Conservation (phyloP, 352 stramenopile genomes). For the Phytophthora vignae region DNA sequence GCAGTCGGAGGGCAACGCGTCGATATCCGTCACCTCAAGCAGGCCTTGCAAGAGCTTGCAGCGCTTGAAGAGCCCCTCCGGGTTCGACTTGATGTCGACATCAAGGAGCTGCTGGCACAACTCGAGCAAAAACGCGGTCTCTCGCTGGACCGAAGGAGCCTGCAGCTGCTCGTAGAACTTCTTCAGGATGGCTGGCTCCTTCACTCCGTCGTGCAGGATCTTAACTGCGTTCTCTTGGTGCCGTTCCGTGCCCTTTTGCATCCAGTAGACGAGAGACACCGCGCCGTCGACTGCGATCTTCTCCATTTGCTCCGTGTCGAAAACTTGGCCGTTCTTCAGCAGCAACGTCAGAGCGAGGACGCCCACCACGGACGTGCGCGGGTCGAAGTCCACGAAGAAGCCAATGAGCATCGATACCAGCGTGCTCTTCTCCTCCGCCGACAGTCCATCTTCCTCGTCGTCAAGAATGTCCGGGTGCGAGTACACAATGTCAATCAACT, state of each 20-base stretch:
- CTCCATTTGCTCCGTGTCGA: conserved; percentile 74
- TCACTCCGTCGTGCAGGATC: conserved; percentile 77
- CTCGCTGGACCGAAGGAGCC: conserved; percentile 51
- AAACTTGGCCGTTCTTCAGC: conserved; percentile 62
- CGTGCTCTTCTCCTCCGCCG: conserved; percentile 57
- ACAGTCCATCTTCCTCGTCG: conserved; percentile 58
- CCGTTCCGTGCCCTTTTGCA: conserved; percentile 84
- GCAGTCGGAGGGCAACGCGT: conserved; percentile 54
- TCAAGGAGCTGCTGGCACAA: conserved; percentile 77
- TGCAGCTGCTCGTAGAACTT: conserved; percentile 78
- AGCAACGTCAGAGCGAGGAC: conserved; percentile 74
- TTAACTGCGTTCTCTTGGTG: conserved; percentile 84
- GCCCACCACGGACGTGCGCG: conserved; percentile 76
- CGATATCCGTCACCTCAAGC: conserved; percentile 54
- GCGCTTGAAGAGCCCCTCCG: conserved; percentile 70
- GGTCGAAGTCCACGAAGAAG: conserved; percentile 79
- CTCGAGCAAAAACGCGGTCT: conserved; percentile 71
- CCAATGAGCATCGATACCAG: conserved; percentile 75
- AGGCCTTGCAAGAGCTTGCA: conserved; percentile 66
- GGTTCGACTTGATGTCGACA: conserved; percentile 63
- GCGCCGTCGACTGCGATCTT: conserved; percentile 74
- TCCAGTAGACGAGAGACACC: conserved; percentile 82
- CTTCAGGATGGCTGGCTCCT: conserved; percentile 38
- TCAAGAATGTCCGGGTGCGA: conserved; percentile 61
- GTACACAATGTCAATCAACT: conserved; percentile 84